Evolutionary conservation across 805 yeast genomes (phyloP).

Genomic region (Yarrowia hollandica): DNA sequence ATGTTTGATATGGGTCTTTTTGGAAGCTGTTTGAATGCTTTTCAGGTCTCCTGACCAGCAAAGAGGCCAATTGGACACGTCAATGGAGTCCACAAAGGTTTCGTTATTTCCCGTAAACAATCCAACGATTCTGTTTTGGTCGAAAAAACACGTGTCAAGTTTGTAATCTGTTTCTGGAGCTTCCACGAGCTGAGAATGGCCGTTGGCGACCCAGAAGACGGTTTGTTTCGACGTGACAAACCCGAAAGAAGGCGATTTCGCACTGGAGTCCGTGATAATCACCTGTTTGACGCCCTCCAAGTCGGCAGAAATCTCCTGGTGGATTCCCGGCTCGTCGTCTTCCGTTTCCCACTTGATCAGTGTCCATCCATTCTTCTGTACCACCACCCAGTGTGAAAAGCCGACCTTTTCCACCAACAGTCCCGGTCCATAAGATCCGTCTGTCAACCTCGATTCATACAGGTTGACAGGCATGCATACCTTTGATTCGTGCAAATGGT

Average conservation of each 20-base stretch:
- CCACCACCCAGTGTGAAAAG: slow-evolving; percentile 21
- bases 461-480: slow-evolving; percentile 3
- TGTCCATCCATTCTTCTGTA: slow-evolving; percentile 23
- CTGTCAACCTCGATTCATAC: slow-evolving; percentile 2
- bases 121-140: neutral
- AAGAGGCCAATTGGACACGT: slow-evolving; percentile 7
- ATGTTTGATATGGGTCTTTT: neutral
- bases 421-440: neutral
- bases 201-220: slow-evolving; percentile 17
- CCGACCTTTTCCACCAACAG: slow-evolving; percentile 21
- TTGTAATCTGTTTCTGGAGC: neutral
- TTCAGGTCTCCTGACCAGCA: neutral
- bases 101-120: neutral
- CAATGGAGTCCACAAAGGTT: neutral
- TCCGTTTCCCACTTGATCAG: slow-evolving; percentile 23
- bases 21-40: neutral
- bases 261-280: neutral
- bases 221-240: neutral
- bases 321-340: slow-evolving; percentile 20
- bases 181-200: slow-evolving; percentile 20
- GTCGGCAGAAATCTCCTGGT: slow-evolving; percentile 26
- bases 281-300: slow-evolving; percentile 16
- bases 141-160: slow-evolving; percentile 3
- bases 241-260: neutral
- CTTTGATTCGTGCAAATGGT: neutral